Evolutionary conservation across 2,329 filamentous ascomycete species (phyloP).

Genomic region (Diaporthe sp.): DNA sequence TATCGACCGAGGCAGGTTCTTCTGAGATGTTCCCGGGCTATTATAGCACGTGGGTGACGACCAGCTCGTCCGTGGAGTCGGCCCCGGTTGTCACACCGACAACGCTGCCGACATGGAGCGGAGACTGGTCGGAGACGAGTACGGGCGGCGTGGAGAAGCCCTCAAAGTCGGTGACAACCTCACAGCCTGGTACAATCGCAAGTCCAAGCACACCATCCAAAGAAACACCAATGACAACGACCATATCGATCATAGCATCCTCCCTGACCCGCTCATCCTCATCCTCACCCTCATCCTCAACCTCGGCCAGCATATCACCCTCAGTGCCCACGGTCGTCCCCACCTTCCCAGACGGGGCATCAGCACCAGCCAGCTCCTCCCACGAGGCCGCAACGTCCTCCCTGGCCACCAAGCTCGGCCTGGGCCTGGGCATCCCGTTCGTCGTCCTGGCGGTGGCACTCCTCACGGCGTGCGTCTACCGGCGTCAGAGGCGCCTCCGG

Average conservation of each 20-base stretch:
- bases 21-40: background rate
- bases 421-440: slow-evolving; percentile 38
- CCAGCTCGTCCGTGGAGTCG: background rate
- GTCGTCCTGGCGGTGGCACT: slow-evolving; percentile 25
- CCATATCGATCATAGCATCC: slow-evolving; percentile 20
- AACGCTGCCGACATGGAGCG: background rate
- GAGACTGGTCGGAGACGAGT: background rate
- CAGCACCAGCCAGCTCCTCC: background rate
- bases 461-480: slow-evolving; percentile 31
- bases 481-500: slow-evolving; percentile 26
- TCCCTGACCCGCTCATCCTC: background rate
- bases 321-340: slow-evolving; percentile 11
- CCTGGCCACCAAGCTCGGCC: slow-evolving; percentile 35
- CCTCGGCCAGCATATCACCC: background rate
- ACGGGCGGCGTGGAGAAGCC: background rate
- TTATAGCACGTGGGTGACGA: background rate
- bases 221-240: slow-evolving; percentile 8
- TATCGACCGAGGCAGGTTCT: background rate
- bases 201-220: background rate
- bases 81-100: background rate
- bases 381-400: background rate
- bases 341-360: background rate
- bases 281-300: background rate
- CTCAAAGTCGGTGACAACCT: background rate
- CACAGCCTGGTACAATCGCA: background rate